phyloP scores from a whole-genome alignment of 2,329 filamentous ascomycete species.

The Meredithiella fracta region DNA sequence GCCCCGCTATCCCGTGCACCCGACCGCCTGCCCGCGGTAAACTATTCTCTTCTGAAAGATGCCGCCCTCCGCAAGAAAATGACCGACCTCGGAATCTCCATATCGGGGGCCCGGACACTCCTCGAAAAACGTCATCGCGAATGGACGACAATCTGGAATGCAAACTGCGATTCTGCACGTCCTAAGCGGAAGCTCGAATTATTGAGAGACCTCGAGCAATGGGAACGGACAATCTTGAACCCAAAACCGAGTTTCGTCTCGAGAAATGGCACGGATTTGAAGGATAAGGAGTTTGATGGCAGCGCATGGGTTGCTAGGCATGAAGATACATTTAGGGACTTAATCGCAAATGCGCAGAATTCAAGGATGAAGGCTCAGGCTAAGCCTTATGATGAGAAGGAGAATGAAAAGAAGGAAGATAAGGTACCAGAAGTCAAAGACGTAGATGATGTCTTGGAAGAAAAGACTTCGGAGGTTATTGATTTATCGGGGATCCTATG shows the following conservation, averaged over 20 bases:
- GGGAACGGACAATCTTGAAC: constrained; percentile 58
- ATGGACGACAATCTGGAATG: constrained; percentile 92
- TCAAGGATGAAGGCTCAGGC: constrained; percentile 24
- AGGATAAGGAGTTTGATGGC: constrained; percentile 78
- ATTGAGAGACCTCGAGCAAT: constrained; percentile 61
- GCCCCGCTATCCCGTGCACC: constrained; percentile 19
- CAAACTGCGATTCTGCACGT: constrained; percentile 73
- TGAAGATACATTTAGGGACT: constrained; percentile 55
- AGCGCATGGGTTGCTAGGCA: constrained; percentile 59
- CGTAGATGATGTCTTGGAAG: neutral
- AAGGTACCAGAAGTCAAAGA: no score
- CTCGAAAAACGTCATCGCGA: constrained; percentile 73
- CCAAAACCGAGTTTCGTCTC: constrained; percentile 6
- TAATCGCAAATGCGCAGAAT: constrained; percentile 61
- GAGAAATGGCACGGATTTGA: constrained; percentile 32
- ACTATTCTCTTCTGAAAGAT: constrained; percentile 79
- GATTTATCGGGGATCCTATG: neutral
- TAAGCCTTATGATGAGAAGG: neutral
- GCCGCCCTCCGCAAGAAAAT: constrained; percentile 63
- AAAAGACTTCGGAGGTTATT: neutral
- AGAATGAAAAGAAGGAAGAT: neutral
- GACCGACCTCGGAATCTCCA: constrained; percentile 60
- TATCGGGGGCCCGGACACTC: constrained; percentile 47
- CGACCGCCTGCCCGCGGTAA: constrained; percentile 61
- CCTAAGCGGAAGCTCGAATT: constrained; percentile 58